Evolutionary conservation across 164 flowering plant species (phyloP).

Genomic region (Annona squamosa): DNA sequence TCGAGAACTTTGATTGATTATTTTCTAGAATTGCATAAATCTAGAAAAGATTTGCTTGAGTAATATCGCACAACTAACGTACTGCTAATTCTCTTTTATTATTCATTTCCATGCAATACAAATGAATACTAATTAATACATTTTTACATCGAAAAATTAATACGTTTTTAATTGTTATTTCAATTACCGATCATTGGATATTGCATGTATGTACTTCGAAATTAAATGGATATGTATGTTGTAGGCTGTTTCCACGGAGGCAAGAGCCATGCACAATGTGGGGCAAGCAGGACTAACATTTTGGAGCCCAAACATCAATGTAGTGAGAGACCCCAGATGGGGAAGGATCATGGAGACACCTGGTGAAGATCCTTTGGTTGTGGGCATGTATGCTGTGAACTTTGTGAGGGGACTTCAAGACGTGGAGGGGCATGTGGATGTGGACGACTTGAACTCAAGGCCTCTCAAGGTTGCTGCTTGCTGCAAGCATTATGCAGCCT

Average conservation of each 20-base stretch:
- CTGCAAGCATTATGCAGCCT: conserved; percentile 78
- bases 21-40: no score
- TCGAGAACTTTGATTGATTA: no score
- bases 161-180: background rate
- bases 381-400: conserved; percentile 47
- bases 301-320: conserved; percentile 82
- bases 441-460: conserved; percentile 8
- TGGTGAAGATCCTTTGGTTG: conserved; percentile 60
- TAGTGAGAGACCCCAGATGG: conserved; percentile 74
- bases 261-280: conserved; percentile 76
- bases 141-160: background rate
- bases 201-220: background rate
- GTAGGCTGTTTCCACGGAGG: conserved; percentile 65
- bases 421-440: conserved; percentile 4
- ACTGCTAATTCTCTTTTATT: background rate
- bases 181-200: background rate
- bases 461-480: conserved; percentile 66
- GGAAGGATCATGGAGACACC: conserved; percentile 77
- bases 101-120: background rate
- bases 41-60: no score
- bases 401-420: conserved; percentile 68
- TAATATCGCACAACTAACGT: no score
- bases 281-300: conserved; percentile 63
- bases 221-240: no score
- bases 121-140: no score